Evolutionary conservation across 2,329 filamentous ascomycete species (phyloP).

Genomic region (Dothidotthia symphoricarpi): DNA sequence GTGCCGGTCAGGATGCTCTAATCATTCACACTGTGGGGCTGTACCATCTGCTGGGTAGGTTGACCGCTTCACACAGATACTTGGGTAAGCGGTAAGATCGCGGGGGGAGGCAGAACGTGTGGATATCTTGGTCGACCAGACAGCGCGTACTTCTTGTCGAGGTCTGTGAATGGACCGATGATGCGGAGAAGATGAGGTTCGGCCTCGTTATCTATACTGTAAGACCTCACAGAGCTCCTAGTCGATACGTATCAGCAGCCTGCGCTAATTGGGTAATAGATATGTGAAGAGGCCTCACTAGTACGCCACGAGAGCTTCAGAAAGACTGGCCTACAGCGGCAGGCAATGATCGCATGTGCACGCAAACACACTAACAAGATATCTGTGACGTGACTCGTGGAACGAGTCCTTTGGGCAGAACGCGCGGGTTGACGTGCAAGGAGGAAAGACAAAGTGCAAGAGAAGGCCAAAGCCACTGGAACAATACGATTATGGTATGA

Average conservation of each 20-base stretch:
- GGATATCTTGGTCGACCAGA: not conserved
- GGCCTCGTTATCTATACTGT: conserved; percentile 24
- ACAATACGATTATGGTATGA: conserved; percentile 7
- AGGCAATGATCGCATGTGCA: conserved; percentile 24
- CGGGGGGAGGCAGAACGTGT: not conserved
- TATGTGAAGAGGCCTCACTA: conserved; percentile 19
- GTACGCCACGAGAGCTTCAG: conserved; percentile 27
- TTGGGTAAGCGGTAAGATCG: conserved; percentile 16
- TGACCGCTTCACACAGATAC: conserved; percentile 21
- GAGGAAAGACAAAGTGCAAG: conserved; percentile 15
- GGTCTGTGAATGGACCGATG: conserved; percentile 14
- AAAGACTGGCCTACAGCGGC: conserved; percentile 11
- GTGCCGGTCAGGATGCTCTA: conserved; percentile 12
- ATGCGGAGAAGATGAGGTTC: conserved; percentile 10
- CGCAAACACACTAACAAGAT: conserved; percentile 34
- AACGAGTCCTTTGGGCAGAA: conserved; percentile 14
- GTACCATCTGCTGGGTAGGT: conserved; percentile 19
- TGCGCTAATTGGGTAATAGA: conserved; percentile 13
- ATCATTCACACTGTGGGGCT: conserved; percentile 18
- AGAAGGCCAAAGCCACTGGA: conserved; percentile 20
- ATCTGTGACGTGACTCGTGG: conserved; percentile 22
- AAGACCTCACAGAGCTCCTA: conserved; percentile 12
- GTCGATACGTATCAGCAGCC: conserved; percentile 18
- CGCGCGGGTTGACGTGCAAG: conserved; percentile 12
- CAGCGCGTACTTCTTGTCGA: conserved; percentile 1